Evolutionary conservation across 495 filamentous ascomycete species (phyloP).

Genomic region (Daldinia decipiens): DNA sequence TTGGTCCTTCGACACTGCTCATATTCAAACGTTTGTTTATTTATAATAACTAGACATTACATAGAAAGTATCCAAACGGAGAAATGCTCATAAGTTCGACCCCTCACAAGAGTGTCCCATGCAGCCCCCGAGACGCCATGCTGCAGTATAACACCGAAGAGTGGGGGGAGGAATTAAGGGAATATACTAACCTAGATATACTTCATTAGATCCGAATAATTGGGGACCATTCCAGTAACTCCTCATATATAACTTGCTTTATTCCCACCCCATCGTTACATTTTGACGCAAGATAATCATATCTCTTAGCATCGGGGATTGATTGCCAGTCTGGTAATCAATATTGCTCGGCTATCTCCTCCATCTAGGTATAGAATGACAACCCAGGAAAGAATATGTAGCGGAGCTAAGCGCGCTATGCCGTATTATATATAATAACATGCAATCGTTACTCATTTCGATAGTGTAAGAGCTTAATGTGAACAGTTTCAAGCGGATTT

Average conservation of each 20-base stretch:
- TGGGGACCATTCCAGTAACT: conserved; percentile 23
- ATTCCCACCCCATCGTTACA: conserved; percentile 18
- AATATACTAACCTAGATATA: conserved; percentile 1
- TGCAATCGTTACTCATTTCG: not conserved
- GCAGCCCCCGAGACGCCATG: not conserved
- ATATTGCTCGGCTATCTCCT: not conserved
- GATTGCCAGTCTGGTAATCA: conserved; percentile 20
- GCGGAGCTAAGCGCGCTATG: not conserved
- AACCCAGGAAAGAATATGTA: not conserved
- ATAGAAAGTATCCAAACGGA: conserved; percentile 2
- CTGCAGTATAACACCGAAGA: conserved; percentile 6
- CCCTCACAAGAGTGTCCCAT: conserved; percentile 4
- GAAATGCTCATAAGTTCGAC: not conserved
- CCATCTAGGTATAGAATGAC: not conserved
- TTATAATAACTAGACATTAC: not conserved
- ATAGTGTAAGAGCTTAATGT: not conserved
- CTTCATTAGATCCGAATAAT: conserved; percentile 14
- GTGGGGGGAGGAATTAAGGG: conserved; percentile 18
- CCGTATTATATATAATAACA: not conserved
- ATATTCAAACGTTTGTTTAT: conserved; percentile 16
- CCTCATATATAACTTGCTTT: conserved; percentile 11
- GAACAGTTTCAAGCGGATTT: not conserved
- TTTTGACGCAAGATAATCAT: conserved; percentile 18
- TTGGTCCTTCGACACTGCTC: conserved; percentile 10
- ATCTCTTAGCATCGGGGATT: conserved; percentile 13